Evolutionary conservation across 2,329 filamentous ascomycete genomes (phyloP).

Genomic region (Botryotinia narcissicola): DNA sequence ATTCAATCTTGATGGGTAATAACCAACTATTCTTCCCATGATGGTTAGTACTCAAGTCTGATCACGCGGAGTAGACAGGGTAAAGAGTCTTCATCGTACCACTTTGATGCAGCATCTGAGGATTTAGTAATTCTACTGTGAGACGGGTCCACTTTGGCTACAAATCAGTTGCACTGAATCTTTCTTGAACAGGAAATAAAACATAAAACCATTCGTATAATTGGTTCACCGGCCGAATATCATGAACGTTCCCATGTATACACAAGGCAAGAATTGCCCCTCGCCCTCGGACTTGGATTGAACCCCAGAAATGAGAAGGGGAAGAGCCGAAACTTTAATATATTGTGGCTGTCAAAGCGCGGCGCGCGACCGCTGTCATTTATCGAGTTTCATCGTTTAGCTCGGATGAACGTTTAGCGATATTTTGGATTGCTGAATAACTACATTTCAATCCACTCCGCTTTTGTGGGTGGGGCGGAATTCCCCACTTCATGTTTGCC

Average conservation of each 20-base stretch:
- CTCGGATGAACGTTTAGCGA: neutral
- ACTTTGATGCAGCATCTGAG: neutral
- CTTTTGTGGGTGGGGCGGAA: neutral
- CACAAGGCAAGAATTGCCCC: neutral
- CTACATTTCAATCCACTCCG: neutral
- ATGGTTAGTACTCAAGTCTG: neutral
- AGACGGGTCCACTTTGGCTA: neutral
- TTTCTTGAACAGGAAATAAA: neutral
- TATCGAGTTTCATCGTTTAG: neutral
- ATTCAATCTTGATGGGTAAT: neutral
- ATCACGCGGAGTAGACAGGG: neutral
- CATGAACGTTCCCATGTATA: neutral
- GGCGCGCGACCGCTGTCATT: conserved; percentile 13
- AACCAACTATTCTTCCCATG: neutral
- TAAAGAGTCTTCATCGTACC: neutral
- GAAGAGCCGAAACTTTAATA: neutral
- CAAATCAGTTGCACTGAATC: neutral
- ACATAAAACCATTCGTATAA: neutral
- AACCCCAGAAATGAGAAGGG: neutral
- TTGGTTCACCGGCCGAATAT: neutral
- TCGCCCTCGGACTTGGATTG: neutral
- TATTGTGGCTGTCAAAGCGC: conserved; percentile 1
- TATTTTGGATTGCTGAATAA: neutral
- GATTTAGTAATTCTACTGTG: neutral
- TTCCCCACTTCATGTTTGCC: neutral